A percentile compares a stretch with the other conserved stretches of the same genome.
Conservation (phyloP, 306 rosid species). For the Lablab purpureus region DNA sequence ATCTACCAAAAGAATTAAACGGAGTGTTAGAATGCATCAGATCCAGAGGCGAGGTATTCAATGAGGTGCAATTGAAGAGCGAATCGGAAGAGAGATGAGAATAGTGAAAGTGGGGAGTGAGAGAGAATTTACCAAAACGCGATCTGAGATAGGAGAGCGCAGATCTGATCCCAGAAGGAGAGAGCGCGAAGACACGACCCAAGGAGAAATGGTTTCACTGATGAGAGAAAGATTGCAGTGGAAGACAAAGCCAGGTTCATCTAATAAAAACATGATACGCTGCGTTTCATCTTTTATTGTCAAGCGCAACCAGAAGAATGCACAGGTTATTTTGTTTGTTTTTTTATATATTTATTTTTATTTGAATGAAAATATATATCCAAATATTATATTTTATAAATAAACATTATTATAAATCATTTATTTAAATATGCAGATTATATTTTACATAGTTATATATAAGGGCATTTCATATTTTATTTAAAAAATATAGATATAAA, state of each 20-base stretch:
- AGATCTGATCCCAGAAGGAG: slow-evolving; percentile 34
- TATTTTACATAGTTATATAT: too few species aligned
- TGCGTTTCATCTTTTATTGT: neutral
- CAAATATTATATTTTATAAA: too few species aligned
- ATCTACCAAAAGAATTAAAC: slow-evolving; percentile 41
- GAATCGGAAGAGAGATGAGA: neutral
- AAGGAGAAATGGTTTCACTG: neutral
- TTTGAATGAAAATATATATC: too few species aligned
- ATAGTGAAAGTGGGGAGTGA: neutral
- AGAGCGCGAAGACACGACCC: neutral
- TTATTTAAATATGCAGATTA: too few species aligned
- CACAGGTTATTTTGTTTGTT: too few species aligned
- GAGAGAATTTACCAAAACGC: slow-evolving; percentile 26
- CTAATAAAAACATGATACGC: neutral
- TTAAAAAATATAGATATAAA: too few species aligned
- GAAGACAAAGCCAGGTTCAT: neutral
- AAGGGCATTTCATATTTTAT: too few species aligned
- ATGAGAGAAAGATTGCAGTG: neutral
- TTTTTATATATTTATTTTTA: too few species aligned
- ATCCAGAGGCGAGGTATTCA: slow-evolving; percentile 8
- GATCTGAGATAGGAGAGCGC: slow-evolving; percentile 41
- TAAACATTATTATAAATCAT: too few species aligned
- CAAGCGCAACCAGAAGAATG: too few species aligned
- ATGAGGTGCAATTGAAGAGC: slow-evolving; percentile 4
- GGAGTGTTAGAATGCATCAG: neutral